phyloP scores from a whole-genome alignment of 2,329 filamentous ascomycete species.

The Alternaria gansuensis region DNA sequence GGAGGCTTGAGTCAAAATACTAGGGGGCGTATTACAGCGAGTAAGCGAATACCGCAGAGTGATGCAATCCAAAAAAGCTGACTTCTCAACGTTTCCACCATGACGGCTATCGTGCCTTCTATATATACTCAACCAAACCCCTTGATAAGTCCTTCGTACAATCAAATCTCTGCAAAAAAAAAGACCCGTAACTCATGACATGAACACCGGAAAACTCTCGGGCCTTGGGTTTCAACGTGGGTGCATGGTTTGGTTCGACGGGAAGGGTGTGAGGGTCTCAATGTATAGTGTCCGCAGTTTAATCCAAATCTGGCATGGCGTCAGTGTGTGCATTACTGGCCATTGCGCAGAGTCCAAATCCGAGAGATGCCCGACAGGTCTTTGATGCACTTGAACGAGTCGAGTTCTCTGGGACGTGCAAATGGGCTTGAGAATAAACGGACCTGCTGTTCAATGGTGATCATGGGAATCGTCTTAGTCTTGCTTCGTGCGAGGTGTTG shows the following conservation, averaged over 20 bases:
- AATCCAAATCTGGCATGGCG: neutral
- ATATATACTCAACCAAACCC: neutral
- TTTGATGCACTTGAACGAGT: no score
- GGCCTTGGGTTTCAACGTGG: conserved; percentile 5
- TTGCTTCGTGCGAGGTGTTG: neutral
- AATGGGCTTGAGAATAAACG: no score
- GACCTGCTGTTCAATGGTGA: no score
- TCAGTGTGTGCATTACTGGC: neutral
- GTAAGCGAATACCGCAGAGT: neutral
- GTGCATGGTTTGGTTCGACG: neutral
- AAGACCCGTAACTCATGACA: conserved; percentile 6
- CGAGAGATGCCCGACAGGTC: conserved; percentile 5
- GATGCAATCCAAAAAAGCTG: conserved; percentile 6
- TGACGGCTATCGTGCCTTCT: neutral
- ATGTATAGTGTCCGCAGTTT: neutral
- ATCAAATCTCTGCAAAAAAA: neutral
- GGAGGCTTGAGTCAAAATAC: neutral
- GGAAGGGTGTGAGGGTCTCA: conserved; percentile 2
- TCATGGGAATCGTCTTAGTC: no score
- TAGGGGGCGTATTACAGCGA: neutral
- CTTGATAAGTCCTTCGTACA: neutral
- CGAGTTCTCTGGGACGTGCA: no score
- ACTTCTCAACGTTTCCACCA: neutral
- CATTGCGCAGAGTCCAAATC: neutral
- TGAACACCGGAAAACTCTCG: conserved; percentile 2